Evolutionary conservation across 192 early-diverging fungal species (phyloP).

Genomic region (Diversispora epigaea): DNA sequence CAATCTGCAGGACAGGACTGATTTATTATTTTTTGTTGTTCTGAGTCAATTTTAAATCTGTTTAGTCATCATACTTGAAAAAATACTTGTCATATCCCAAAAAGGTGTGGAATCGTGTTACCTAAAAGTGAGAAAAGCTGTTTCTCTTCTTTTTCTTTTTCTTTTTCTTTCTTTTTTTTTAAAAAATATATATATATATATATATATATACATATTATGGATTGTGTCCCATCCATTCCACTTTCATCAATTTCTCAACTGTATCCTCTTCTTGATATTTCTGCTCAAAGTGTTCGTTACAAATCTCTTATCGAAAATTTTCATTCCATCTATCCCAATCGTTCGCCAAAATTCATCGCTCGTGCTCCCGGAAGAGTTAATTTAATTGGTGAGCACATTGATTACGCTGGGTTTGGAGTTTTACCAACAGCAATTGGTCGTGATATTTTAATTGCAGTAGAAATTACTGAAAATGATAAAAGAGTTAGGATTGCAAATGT

Average conservation of each 20-base stretch:
- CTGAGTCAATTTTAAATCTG: no score
- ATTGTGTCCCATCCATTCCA: neutral
- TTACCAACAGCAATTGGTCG: conserved; percentile 94
- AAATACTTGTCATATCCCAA: no score
- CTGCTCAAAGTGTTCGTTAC: conserved; percentile 47
- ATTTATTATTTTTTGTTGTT: no score
- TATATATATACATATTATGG: neutral
- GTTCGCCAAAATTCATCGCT: conserved; percentile 74
- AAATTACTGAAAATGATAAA: conserved; percentile 37
- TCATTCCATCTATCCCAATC: conserved; percentile 48
- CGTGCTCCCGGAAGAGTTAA: conserved; percentile 94
- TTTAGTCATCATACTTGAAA: no score
- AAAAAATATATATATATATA: no score
- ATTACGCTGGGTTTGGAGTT: conserved; percentile 92
- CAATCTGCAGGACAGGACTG: no score
- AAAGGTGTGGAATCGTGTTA: no score
- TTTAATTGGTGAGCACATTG: conserved; percentile 96
- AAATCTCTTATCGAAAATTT: conserved; percentile 50
- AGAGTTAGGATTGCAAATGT: conserved; percentile 57
- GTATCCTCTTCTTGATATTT: neutral
- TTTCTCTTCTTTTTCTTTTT: no score
- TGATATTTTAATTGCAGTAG: conserved; percentile 64
- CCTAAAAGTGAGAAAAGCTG: no score
- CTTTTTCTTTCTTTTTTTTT: no score
- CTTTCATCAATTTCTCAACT: conserved; percentile 11